Conservation (phyloP, 192 early-diverging fungal species). For the Dispira simplex region DNA sequence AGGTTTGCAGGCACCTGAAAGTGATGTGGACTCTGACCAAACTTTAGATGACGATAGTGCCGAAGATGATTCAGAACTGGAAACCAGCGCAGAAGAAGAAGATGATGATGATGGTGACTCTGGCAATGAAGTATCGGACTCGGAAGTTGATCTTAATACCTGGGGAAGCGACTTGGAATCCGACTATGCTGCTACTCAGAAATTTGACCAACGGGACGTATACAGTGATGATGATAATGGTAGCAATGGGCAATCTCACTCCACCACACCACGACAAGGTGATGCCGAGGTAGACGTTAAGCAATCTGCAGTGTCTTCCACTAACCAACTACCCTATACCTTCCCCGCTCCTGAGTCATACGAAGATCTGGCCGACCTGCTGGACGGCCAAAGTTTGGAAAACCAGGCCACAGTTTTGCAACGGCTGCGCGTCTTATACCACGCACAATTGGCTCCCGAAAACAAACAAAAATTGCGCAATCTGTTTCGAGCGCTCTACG, state of each 20-base stretch:
- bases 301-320: background rate
- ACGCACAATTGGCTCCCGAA: slow-evolving; percentile 62
- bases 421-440: slow-evolving; percentile 70
- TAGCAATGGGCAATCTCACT: slow-evolving; percentile 11
- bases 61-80: slow-evolving; percentile 20
- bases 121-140: slow-evolving; percentile 26
- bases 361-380: slow-evolving; percentile 46
- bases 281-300: slow-evolving; percentile 16
- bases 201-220: slow-evolving; percentile 30
- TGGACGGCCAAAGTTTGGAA: slow-evolving; percentile 39
- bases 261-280: slow-evolving; percentile 15
- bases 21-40: slow-evolving; percentile 13
- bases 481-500: slow-evolving; percentile 49
- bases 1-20: slow-evolving; percentile 22
- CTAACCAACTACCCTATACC: slow-evolving; percentile 59
- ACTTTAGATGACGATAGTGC: slow-evolving; percentile 18
- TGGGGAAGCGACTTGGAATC: slow-evolving; percentile 13
- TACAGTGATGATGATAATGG: slow-evolving; percentile 24
- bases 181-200: background rate
- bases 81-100: slow-evolving; percentile 17
- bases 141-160: slow-evolving; percentile 24
- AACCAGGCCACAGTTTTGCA: slow-evolving; percentile 61
- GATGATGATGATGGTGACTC: slow-evolving; percentile 22
- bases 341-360: slow-evolving; percentile 68
- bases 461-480: slow-evolving; percentile 63